Evolutionary conservation across 2,329 filamentous ascomycete species (phyloP), one percentile per base, ranked within the genome.

Genomic region (Capronia coronata): DNA sequence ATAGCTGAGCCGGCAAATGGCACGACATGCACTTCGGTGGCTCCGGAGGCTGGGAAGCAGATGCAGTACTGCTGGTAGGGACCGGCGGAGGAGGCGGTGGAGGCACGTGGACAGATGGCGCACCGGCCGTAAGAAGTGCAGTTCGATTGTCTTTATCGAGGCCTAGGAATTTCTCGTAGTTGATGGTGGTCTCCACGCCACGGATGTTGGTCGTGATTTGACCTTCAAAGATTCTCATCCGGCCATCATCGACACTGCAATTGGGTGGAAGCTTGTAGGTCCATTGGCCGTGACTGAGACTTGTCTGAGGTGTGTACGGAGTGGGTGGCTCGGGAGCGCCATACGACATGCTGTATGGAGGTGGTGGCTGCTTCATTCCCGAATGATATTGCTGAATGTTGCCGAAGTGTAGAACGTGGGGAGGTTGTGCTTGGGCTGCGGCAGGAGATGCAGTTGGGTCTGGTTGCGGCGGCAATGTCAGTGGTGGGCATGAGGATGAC

Each of bases 181-280:
- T 40, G 32, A 54, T 50, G 29, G 39, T 51, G 5, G 48, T 54
- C 22, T 54, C 48, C 16, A 48, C 40, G 32, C 40, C 52, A 14
- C 43, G 52, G 19, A 43, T 18, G 3, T 22, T 48, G 39, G 52
- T 51, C 10, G 38, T 43, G 16, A 43, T 47, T 8, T 54, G 25
- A 9, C 38, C 41, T n/a, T 23, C 39, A 16, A 51, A 46, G 25
- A 47, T 40, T 18, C 41, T 44, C 18, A 42, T 48, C 7, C 30
- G 16, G 16, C 44, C 48, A 25, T 41, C 43, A 25, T 35, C 29
- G 16, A 35, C 29, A 18, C 16, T 22, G 6, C 23, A 37, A 16
- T 42, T 16, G 14, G 27, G n/a, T 4, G 34, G 48, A 3, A 35
- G 19, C 9, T 22, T 34, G 19, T 45, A 40, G 10, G 16, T 25